Percentiles rank a stretch among this genome's conserved stretches.
phyloP scores from a whole-genome alignment of 2,329 filamentous ascomycete genomes.

The Rhytidhysteron rufulum region DNA sequence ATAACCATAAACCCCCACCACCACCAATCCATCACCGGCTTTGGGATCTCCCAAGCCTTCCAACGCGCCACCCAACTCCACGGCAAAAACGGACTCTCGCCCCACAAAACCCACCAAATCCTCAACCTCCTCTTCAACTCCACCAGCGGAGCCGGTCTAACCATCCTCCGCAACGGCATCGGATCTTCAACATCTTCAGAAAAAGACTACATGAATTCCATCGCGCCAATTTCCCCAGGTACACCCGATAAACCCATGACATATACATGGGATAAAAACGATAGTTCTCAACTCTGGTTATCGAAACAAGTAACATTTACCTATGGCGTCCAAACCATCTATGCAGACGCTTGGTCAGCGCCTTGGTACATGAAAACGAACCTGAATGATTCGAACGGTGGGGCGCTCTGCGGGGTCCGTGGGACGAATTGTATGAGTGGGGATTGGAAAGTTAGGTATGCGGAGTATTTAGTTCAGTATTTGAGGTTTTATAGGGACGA shows the following conservation, averaged over 20 bases:
- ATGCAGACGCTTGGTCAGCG: slow-evolving; percentile 47
- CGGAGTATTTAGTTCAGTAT: slow-evolving; percentile 45
- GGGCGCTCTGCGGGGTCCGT: slow-evolving; percentile 42
- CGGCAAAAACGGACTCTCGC: not conserved
- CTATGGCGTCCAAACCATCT: slow-evolving; percentile 41
- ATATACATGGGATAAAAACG: not conserved
- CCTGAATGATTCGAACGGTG: slow-evolving; percentile 37
- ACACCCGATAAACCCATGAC: not conserved
- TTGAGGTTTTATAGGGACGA: slow-evolving; percentile 36
- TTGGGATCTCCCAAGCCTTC: not conserved
- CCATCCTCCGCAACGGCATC: not conserved
- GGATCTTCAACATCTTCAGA: not conserved
- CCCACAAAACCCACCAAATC: not conserved
- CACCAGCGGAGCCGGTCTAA: not conserved
- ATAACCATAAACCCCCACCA: no score
- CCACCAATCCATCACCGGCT: not conserved
- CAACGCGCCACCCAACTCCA: not conserved
- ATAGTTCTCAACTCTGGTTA: slow-evolving; percentile 18
- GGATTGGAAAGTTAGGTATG: slow-evolving; percentile 46
- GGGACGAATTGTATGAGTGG: slow-evolving; percentile 30
- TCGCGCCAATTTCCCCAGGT: not conserved
- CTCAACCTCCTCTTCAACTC: not conserved
- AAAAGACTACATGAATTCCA: not conserved
- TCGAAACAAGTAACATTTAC: slow-evolving; percentile 44
- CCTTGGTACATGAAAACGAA: slow-evolving; percentile 50